Evolutionary conservation across 768 basidiomycete genomes (phyloP), one percentile per base, ranked within the genome.

Genomic region (Tulasnella sp.): DNA sequence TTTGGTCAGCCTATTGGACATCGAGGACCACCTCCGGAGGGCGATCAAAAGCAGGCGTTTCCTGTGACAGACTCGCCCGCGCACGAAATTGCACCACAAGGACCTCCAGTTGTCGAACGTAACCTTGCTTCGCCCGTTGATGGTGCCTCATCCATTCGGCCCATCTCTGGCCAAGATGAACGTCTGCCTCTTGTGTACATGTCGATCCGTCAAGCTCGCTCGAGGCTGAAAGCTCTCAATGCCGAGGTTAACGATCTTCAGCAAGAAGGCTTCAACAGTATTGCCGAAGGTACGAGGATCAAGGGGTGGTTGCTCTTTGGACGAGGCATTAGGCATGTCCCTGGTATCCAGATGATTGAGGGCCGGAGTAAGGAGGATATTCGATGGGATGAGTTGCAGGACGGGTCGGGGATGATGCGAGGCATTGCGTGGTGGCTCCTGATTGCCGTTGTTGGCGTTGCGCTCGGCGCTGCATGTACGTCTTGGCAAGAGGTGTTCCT

Each of bases 301-400:
- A 83, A 82, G 63, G 87, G 87, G 0, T 89, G 86, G 84, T 65
- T 91, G 52, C 69, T 91, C 65, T 75, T 86, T 37, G 87, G 87
- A 7, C 73, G 78, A 25, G 85, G 84, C 1, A 66, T 88, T 58
- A 68, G 79, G 54, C 76, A 74, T 62, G 66, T 89, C 25, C 79
- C 79, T 29, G 79, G 80, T 2, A 68, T 83, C 4, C 71, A 84
- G 65, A 69, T 83, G 34, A 86, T 91, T 21, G 82, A 86, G 65
- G 87, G 87, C 1, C 71, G 83, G 58, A 82, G 85, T 12, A 87
- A 85, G 67, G 86, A 89, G 64, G 86, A 89, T 66, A 79, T 91
- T 34, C 70, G 83, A 53, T 91, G 86, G 86, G 79, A 82, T 58
- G 79, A 84, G 23, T 69, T 89, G 48, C 83, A 85, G 67, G 76